phyloP scores from a whole-genome alignment of 1,284 basidiomycete species.

The Austroboletus novae-zelandiae region DNA sequence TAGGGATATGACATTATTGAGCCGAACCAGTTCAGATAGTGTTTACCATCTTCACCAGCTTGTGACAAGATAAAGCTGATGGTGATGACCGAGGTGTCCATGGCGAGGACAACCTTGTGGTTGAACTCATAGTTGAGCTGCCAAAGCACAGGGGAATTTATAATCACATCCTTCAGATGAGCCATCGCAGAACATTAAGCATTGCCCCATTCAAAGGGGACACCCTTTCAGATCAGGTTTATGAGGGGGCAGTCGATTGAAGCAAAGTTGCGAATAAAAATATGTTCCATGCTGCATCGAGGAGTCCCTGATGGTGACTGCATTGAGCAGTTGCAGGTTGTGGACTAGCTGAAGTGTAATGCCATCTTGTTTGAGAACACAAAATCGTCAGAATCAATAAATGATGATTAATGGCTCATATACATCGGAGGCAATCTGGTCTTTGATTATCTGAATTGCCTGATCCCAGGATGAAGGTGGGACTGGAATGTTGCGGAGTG shows the following conservation, averaged over 20 bases:
- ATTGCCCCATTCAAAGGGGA: not conserved
- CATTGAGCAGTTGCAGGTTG: conserved; percentile 30
- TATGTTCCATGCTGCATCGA: not conserved
- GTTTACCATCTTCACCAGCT: not conserved
- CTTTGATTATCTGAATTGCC: conserved; percentile 20
- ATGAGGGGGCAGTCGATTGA: not conserved
- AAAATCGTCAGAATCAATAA: conserved; percentile 42
- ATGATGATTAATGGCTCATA: conserved; percentile 34
- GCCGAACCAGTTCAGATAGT: not conserved
- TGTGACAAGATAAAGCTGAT: not conserved
- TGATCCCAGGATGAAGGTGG: not conserved
- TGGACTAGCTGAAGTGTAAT: conserved; percentile 23
- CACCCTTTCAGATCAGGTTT: not conserved
- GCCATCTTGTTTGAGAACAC: conserved; percentile 34
- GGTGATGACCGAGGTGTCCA: not conserved
- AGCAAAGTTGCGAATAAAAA: not conserved
- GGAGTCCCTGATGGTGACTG: conserved; percentile 23
- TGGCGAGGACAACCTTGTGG: not conserved
- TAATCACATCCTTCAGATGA: not conserved
- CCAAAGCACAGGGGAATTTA: not conserved
- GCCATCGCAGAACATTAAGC: not conserved
- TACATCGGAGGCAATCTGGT: conserved; percentile 24
- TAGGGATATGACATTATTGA: too few species aligned
- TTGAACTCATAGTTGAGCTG: not conserved
- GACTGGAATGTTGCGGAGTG: conserved; percentile 20